phyloP scores from a whole-genome alignment of 2,329 filamentous ascomycete genomes.

The Fusarium redolens region DNA sequence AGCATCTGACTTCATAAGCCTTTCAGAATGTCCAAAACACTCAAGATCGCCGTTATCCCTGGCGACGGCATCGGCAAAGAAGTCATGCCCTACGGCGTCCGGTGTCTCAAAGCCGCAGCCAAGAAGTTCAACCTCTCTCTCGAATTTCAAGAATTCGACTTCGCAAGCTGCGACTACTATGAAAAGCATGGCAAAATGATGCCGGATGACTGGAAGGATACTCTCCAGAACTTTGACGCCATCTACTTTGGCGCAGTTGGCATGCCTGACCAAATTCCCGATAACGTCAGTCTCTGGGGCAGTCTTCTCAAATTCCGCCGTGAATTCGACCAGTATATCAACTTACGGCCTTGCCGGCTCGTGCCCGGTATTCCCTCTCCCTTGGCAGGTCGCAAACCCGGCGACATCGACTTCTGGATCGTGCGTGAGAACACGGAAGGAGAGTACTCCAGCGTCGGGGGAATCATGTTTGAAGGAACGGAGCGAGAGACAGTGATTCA shows the following conservation, averaged over 20 bases:
- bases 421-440: constrained; percentile 75
- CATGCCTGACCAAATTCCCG: constrained; percentile 65
- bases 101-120: constrained; percentile 66
- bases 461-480: constrained; percentile 68
- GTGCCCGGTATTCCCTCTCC: constrained; percentile 70
- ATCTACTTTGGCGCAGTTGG: constrained; percentile 77
- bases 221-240: constrained; percentile 69
- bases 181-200: constrained; percentile 56
- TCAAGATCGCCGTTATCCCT: constrained; percentile 70
- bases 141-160: constrained; percentile 71
- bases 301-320: constrained; percentile 75
- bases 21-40: constrained; percentile 49
- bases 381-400: constrained; percentile 62
- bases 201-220: constrained; percentile 60
- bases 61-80: constrained; percentile 78
- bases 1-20: accelerated
- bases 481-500: constrained; percentile 72
- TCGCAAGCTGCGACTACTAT: constrained; percentile 73
- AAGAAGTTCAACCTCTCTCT: constrained; percentile 63
- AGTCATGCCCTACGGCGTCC: constrained; percentile 72
- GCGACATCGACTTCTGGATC: constrained; percentile 75
- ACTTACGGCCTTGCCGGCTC: constrained; percentile 72
- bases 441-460: constrained; percentile 74
- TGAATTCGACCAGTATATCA: constrained; percentile 75
- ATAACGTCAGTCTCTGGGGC: constrained; percentile 75